Evolutionary conservation across 1,284 basidiomycete genomes (phyloP), one percentile per base, ranked within the genome.

Genomic region (Trametes hirsuta): DNA sequence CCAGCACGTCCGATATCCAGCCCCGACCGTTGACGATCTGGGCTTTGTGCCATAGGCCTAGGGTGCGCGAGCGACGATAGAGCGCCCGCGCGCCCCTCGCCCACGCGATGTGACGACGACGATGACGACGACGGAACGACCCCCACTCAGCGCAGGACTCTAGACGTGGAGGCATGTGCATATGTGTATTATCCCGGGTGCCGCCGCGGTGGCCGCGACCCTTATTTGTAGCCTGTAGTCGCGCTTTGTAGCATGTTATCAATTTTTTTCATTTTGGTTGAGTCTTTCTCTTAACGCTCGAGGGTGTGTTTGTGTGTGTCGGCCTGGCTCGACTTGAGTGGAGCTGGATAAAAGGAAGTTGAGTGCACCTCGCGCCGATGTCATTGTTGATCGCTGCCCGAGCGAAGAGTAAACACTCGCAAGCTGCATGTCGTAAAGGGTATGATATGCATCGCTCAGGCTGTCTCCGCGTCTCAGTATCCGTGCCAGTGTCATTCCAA

Each of bases 161-260:
- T 48, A 55, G 50, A 41, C 53, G 49, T 49, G 59, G 41, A 46
- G 55, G 54, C 45, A 24, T 46, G 47, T 39, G 48, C 47, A 50
- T 54, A 59, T 36, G 39, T 62, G 51, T 62, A 62, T 56, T 47
- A 53, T 62, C 44, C 36, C 18, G 62, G 53, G 55, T 46, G 46
- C 30, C 37, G 12, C 46, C 6, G 21, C 30, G 55, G 47, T 24
- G 46, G 47, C 25, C 22, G 48, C 36, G 11, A 41, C 30, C 47
- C 56, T 41, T 61, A 53, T 62, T 50, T 65, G 64, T 65, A 65
- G 64, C 64, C 45, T 42, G 37, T 65, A 65, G 64, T 56, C 51
- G 61, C 39, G 44, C 45, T 47, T 22, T 63, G 62, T 63, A 63
- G 57, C 53, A 57, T 57, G 42, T 12, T 39, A 30, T 42, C 37